A percentile compares a stretch with the other conserved stretches of the same genome.
These are phyloP conservation scores for Diaporthe eres DNA, from an alignment of 2,329 filamentous ascomycete genomes.

Conservation along the genomic window DNA sequence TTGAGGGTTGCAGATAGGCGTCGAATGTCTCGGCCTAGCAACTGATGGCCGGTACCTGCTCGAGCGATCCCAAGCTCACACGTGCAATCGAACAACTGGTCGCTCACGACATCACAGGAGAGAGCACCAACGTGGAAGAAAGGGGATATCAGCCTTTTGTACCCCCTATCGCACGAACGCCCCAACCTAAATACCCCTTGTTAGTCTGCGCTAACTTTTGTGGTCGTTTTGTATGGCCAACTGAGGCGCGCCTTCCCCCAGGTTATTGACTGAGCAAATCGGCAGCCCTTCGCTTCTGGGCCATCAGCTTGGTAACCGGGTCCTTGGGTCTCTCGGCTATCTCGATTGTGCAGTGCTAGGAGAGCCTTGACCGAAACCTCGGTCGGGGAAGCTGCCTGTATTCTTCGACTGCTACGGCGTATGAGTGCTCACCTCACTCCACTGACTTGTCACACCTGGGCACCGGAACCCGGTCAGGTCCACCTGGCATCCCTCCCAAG, in stretches of 20 bases:
- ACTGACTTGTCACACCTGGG: not conserved
- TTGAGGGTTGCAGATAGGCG: not conserved
- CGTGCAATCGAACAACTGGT: not conserved
- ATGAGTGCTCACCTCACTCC: not conserved
- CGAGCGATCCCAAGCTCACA: too few relatives aligned
- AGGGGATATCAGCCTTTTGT: not conserved
- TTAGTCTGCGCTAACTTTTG: not conserved
- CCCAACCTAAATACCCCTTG: not conserved
- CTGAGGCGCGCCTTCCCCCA: not conserved
- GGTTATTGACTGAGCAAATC: not conserved
- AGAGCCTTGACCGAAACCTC: not conserved
- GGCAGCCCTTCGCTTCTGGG: not conserved
- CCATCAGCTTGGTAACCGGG: not conserved
- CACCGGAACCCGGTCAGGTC: not conserved
- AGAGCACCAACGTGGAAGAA: not conserved
- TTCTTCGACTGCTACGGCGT: not conserved
- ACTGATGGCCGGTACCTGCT: not conserved
- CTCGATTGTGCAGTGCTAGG: conserved; percentile 12
- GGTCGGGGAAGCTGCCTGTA: not conserved
- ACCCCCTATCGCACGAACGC: not conserved
- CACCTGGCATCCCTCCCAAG: not conserved
- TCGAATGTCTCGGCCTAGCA: not conserved
- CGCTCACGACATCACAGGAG: not conserved
- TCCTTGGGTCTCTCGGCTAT: conserved; percentile 15
- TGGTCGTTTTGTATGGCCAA: not conserved